These are phyloP conservation scores for Quercus alba DNA, from an alignment of 306 rosid species.

Conservation along the genomic window DNA sequence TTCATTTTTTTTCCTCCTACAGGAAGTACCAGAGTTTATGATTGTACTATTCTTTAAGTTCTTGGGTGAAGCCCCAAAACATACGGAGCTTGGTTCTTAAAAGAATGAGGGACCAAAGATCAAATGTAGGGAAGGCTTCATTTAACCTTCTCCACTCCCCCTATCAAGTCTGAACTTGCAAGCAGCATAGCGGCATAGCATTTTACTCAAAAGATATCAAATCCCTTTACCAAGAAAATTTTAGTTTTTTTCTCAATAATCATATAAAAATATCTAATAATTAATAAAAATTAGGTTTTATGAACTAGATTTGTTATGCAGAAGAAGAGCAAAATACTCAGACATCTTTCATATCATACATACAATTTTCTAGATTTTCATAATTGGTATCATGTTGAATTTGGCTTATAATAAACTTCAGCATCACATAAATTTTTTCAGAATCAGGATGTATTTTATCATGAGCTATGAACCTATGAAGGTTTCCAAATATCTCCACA, in stretches of 20 bases:
- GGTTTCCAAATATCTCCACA: slow-evolving; percentile 59
- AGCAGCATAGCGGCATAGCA: background rate
- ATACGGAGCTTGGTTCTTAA: background rate
- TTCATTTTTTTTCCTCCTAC: background rate
- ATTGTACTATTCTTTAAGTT: background rate
- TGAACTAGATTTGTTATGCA: slow-evolving; percentile 10
- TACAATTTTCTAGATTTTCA: slow-evolving; percentile 31
- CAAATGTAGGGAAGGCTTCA: background rate
- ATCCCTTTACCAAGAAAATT: background rate
- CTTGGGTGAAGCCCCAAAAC: background rate
- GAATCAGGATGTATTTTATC: slow-evolving; percentile 60
- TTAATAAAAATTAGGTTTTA: background rate
- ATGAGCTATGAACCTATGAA: slow-evolving; percentile 69
- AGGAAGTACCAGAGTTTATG: background rate
- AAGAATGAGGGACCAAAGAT: background rate
- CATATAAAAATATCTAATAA: background rate
- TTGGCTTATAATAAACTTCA: slow-evolving; percentile 49
- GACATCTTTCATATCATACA: slow-evolving; percentile 26
- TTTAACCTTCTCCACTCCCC: background rate
- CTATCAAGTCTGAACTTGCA: background rate
- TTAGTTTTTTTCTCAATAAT: background rate
- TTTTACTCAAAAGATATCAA: background rate
- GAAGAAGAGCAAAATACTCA: slow-evolving; percentile 7
- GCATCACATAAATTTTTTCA: slow-evolving; percentile 53
- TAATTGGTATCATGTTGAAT: slow-evolving; percentile 42